Conservation (phyloP, 176 grass and related monocot species). For the Poa annua region DNA sequence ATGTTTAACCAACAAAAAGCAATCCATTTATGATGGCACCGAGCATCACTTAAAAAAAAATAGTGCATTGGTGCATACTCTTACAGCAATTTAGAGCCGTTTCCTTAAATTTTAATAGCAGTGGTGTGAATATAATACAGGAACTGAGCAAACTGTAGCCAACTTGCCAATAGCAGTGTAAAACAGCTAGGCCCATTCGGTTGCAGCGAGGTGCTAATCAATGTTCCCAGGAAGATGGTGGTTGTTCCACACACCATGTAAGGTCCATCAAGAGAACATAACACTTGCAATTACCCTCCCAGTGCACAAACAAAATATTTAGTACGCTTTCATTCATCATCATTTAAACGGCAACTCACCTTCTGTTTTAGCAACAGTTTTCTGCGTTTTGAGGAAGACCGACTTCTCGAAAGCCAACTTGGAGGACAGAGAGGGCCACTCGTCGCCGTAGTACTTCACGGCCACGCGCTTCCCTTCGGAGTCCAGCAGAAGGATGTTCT, state of each 20-base stretch:
- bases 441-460: conserved; percentile 64
- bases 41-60: not conserved
- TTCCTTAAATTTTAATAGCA: not conserved
- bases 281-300: not conserved
- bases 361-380: conserved; percentile 55
- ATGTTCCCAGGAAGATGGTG: not conserved
- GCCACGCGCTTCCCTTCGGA: conserved; percentile 68
- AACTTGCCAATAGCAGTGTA: conserved; percentile 14
- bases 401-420: conserved; percentile 75
- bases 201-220: not conserved
- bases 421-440: conserved; percentile 56
- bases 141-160: not conserved
- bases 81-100: not conserved
- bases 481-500: conserved; percentile 73
- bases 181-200: not conserved
- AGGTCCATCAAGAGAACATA: not conserved
- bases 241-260: not conserved
- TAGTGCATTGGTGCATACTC: not conserved
- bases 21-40: not conserved
- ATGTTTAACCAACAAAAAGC: not conserved
- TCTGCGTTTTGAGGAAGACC: conserved; percentile 59
- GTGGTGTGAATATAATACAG: not conserved
- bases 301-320: not conserved
- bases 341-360: not conserved
- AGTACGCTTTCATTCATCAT: not conserved